Conservation (phyloP, 2,329 filamentous ascomycete genomes). For the Huntiella abstrusa region DNA sequence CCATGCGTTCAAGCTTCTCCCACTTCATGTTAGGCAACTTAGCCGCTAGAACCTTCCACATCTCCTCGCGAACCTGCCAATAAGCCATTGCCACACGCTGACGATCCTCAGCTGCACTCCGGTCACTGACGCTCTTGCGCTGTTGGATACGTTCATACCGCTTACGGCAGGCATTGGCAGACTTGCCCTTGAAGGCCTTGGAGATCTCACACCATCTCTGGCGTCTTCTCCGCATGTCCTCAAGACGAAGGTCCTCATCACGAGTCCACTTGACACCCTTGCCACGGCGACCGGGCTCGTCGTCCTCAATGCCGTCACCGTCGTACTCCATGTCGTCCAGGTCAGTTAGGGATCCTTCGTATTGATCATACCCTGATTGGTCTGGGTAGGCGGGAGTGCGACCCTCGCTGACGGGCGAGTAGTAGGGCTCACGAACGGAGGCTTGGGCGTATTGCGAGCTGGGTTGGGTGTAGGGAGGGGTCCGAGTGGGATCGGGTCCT, state of each 20-base stretch:
- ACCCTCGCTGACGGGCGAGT: slow-evolving; percentile 10
- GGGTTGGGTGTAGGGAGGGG: neutral
- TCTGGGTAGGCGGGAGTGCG: slow-evolving; percentile 4
- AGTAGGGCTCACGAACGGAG: slow-evolving; percentile 8
- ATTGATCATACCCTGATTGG: slow-evolving; percentile 9
- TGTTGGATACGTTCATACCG: slow-evolving; percentile 72
- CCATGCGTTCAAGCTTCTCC: slow-evolving; percentile 49
- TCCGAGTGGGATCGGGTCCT: slow-evolving; percentile 19
- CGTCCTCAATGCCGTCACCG: slow-evolving; percentile 6
- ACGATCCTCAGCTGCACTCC: slow-evolving; percentile 35
- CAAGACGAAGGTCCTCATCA: slow-evolving; percentile 36
- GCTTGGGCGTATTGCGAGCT: slow-evolving; percentile 6
- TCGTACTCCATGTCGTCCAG: slow-evolving; percentile 3
- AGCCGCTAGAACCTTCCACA: slow-evolving; percentile 60
- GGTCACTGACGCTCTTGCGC: slow-evolving; percentile 30
- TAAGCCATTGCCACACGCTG: slow-evolving; percentile 58
- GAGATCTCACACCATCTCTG: slow-evolving; percentile 9
- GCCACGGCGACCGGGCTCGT: slow-evolving; percentile 6
- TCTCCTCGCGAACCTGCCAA: slow-evolving; percentile 59
- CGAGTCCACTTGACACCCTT: slow-evolving; percentile 66
- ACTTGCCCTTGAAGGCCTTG: slow-evolving; percentile 53
- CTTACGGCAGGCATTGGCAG: slow-evolving; percentile 71
- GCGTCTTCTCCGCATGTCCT: slow-evolving; percentile 8
- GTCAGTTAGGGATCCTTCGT: slow-evolving; percentile 6
- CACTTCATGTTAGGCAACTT: slow-evolving; percentile 58